Evolutionary conservation across 129 eudicot genomes (phyloP).

Genomic region (Erigeron canadensis): DNA sequence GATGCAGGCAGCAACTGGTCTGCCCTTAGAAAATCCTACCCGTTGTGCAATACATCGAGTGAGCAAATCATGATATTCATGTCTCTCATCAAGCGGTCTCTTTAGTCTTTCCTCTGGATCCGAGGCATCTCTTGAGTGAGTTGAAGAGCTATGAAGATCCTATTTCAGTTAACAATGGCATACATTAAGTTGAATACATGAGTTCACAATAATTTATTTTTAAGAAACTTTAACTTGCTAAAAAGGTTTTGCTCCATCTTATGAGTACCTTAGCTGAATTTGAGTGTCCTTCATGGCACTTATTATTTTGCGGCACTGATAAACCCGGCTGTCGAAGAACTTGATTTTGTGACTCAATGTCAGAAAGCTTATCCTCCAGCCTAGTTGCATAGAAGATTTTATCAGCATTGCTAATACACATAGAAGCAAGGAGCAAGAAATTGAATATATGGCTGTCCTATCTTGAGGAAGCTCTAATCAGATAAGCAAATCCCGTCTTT

Average conservation of each 20-base stretch:
- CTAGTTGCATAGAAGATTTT: slow-evolving; percentile 38
- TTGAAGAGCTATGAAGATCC: slow-evolving; percentile 71
- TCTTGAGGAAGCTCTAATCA: no score
- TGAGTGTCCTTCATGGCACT: slow-evolving; percentile 59
- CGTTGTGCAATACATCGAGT: slow-evolving; percentile 83
- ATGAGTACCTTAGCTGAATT: slow-evolving; percentile 68
- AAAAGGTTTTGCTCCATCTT: slow-evolving; percentile 34
- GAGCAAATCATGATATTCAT: slow-evolving; percentile 88
- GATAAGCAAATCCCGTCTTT: background rate
- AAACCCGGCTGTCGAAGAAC: slow-evolving; percentile 81
- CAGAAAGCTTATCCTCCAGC: slow-evolving; percentile 71
- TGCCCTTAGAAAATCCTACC: slow-evolving; percentile 79
- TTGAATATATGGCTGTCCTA: background rate
- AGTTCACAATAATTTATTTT: background rate
- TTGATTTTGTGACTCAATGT: slow-evolving; percentile 82
- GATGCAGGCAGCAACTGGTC: slow-evolving; percentile 94
- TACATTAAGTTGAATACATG: background rate
- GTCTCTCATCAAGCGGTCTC: slow-evolving; percentile 78
- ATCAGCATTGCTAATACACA: background rate
- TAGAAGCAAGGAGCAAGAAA: background rate
- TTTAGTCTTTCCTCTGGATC: slow-evolving; percentile 80
- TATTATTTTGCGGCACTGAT: slow-evolving; percentile 61
- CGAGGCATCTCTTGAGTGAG: slow-evolving; percentile 46
- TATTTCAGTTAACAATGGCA: slow-evolving; percentile 28
- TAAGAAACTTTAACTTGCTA: slow-evolving; percentile 34